Conservation (phyloP, 2,329 filamentous ascomycete species). For the Bertia moriformis region DNA sequence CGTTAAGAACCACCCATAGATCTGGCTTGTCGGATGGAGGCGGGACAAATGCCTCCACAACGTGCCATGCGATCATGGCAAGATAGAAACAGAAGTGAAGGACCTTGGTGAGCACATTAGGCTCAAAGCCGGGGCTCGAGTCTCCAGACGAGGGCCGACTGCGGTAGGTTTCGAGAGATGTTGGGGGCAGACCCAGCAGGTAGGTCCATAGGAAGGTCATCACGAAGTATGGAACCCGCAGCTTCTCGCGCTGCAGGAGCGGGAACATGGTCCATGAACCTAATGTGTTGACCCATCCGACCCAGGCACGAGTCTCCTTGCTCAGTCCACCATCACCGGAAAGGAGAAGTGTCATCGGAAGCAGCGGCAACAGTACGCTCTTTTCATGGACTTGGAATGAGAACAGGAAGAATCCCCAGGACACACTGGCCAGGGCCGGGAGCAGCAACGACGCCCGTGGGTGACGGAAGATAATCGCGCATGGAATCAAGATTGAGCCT, state of each 20-base stretch:
- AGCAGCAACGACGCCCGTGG: constrained; percentile 68
- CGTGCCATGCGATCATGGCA: constrained; percentile 69
- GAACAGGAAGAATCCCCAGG: constrained; percentile 96
- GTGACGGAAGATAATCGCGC: constrained; percentile 62
- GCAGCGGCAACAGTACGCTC: constrained; percentile 77
- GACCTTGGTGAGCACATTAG: constrained; percentile 35
- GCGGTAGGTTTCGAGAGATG: constrained; percentile 56
- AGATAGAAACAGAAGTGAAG: constrained; percentile 66
- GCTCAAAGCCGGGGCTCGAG: constrained; percentile 22
- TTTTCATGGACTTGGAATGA: constrained; percentile 98
- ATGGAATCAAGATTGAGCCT: constrained; percentile 63
- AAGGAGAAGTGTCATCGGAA: constrained; percentile 84
- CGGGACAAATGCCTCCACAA: constrained; percentile 50
- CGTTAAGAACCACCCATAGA: constrained; percentile 85
- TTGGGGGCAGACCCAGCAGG: constrained; percentile 72
- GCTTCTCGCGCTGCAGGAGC: constrained; percentile 68
- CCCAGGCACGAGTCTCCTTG: constrained; percentile 69
- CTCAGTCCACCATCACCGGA: constrained; percentile 65
- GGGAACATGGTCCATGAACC: constrained; percentile 91
- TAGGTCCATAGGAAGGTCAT: constrained; percentile 82
- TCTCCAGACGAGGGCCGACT: constrained; percentile 27
- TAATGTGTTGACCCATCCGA: constrained; percentile 86
- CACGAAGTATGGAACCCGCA: constrained; percentile 72
- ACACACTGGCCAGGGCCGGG: constrained; percentile 65
- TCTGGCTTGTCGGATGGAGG: constrained; percentile 73